These are phyloP conservation scores for Domatiomyces globalis DNA, from an alignment of 2,329 filamentous ascomycete genomes.

Conservation along the genomic window DNA sequence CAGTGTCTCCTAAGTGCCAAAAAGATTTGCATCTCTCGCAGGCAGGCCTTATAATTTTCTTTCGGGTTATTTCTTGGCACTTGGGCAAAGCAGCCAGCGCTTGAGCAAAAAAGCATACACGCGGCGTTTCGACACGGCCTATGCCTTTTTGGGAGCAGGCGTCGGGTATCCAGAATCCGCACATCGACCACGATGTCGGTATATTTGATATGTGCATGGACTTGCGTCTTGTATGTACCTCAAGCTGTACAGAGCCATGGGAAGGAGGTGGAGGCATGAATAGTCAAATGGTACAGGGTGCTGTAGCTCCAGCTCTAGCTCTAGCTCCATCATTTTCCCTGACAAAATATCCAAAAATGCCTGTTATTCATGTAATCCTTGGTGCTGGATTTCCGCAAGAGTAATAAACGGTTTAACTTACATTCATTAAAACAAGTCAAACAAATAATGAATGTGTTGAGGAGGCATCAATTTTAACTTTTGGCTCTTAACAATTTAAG, in stretches of 20 bases:
- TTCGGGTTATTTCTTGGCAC: background rate
- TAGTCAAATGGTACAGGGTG: no score
- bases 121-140: background rate
- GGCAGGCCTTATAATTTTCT: background rate
- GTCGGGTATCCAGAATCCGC: background rate
- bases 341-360: background rate
- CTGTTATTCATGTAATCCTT: no score
- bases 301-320: no score
- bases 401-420: no score
- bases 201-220: background rate
- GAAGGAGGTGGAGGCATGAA: no score
- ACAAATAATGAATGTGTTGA: no score
- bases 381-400: no score
- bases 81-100: background rate
- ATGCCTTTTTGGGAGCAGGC: background rate
- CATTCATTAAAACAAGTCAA: no score
- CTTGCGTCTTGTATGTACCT: background rate
- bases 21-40: background rate
- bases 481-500: no score
- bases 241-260: no score
- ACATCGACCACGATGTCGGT: background rate
- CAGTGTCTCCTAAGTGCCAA: background rate
- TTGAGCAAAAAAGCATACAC: background rate
- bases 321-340: no score
- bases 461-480: no score